These are phyloP conservation scores for Blastomyces emzantsi DNA, from an alignment of 2,329 filamentous ascomycete genomes.

Conservation along the genomic window DNA sequence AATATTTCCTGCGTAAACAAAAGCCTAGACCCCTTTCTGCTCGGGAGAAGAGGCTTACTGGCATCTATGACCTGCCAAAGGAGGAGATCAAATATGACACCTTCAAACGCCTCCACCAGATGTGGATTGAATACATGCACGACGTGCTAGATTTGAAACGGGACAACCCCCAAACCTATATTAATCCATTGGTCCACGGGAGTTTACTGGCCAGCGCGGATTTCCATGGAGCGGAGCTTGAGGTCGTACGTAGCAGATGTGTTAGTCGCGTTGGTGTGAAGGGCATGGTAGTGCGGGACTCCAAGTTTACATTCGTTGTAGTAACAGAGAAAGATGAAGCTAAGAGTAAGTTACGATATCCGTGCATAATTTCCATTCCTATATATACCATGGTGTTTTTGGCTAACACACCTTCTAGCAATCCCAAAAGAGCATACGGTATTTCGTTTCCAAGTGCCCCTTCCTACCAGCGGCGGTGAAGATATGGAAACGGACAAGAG, in stretches of 20 bases:
- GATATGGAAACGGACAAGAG: slow-evolving; percentile 21
- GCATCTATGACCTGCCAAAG: slow-evolving; percentile 65
- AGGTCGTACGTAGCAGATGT: slow-evolving; percentile 75
- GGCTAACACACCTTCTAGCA: slow-evolving; percentile 30
- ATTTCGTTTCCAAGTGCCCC: slow-evolving; percentile 65
- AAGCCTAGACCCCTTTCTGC: slow-evolving; percentile 66
- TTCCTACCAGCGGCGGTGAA: slow-evolving; percentile 23
- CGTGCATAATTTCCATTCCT: not conserved
- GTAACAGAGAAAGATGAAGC: slow-evolving; percentile 61
- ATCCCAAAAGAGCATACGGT: slow-evolving; percentile 86
- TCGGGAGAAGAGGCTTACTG: slow-evolving; percentile 62
- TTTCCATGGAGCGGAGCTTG: slow-evolving; percentile 75
- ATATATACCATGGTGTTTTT: not conserved
- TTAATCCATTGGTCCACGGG: slow-evolving; percentile 48
- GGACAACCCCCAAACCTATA: slow-evolving; percentile 20
- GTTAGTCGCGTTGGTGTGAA: slow-evolving; percentile 69
- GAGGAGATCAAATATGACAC: slow-evolving; percentile 61
- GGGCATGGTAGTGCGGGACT: slow-evolving; percentile 84
- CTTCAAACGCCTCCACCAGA: slow-evolving; percentile 63
- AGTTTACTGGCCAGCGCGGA: slow-evolving; percentile 72
- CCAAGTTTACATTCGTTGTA: slow-evolving; percentile 76
- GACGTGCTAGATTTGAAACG: slow-evolving; percentile 59
- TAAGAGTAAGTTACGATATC: slow-evolving; percentile 46
- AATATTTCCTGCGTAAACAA: slow-evolving; percentile 39
- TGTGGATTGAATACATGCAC: slow-evolving; percentile 80